These are phyloP conservation scores for Phytophthora fragariaefolia DNA, from an alignment of 352 stramenopile species.

Conservation along the genomic window DNA sequence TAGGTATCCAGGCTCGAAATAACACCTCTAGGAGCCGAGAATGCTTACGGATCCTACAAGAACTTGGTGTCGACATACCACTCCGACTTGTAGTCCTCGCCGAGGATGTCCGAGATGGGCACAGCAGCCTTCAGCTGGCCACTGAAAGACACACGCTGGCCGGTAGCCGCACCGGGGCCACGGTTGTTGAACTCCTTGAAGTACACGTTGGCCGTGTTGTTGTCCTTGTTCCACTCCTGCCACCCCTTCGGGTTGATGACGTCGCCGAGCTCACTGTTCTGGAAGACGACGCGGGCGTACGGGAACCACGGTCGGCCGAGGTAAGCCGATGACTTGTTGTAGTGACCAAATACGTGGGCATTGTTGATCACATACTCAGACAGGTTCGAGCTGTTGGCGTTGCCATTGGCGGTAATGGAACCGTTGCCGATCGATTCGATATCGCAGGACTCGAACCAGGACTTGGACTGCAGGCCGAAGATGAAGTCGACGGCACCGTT, in stretches of 20 bases:
- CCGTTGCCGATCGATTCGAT: conserved; percentile 16
- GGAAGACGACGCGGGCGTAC: conserved; percentile 16
- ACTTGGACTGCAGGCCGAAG: conserved; percentile 1
- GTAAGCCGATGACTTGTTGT: conserved; percentile 4
- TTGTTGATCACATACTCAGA: conserved; percentile 23
- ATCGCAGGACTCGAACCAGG: conserved; percentile 22
- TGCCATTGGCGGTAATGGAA: conserved; percentile 14
- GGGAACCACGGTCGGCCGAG: conserved; percentile 13
- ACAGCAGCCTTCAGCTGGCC: conserved; percentile 11
- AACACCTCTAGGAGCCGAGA: neutral
- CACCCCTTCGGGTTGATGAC: conserved; percentile 12
- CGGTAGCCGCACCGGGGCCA: neutral
- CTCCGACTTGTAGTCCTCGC: neutral
- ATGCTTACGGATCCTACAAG: neutral
- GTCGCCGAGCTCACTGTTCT: conserved; percentile 19
- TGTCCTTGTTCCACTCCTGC: conserved; percentile 9
- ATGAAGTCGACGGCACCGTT: conserved; percentile 15
- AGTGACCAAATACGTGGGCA: conserved; percentile 4
- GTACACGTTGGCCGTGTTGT: conserved; percentile 18
- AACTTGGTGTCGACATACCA: conserved; percentile 21
- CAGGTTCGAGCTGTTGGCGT: conserved; percentile 10
- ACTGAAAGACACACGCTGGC: conserved; percentile 7
- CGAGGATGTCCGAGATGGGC: conserved; percentile 10
- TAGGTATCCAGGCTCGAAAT: neutral
- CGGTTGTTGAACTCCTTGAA: conserved; percentile 29